phyloP scores from a whole-genome alignment of 2,329 filamentous ascomycete genomes.

The Thermothelomyces thermophilus region DNA sequence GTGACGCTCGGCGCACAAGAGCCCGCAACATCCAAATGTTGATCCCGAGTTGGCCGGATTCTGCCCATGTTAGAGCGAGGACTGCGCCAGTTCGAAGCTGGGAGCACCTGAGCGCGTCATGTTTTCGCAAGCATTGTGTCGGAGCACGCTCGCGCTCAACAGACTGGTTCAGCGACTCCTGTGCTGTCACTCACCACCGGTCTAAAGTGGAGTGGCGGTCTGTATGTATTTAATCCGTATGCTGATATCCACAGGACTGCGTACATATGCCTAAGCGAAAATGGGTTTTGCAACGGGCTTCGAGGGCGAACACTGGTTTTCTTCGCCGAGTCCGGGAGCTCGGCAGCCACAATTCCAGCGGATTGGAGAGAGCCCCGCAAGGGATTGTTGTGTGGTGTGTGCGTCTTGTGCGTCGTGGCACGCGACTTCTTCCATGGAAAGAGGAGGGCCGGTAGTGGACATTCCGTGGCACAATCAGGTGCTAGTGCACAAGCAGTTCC shows the following conservation, averaged over 20 bases:
- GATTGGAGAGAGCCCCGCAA: background rate
- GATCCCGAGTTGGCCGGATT: background rate
- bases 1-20: background rate
- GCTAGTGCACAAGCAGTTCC: no score
- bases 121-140: no score
- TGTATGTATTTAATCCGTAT: no score
- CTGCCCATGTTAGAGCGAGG: conserved; percentile 6
- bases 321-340: background rate
- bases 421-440: background rate
- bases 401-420: no score
- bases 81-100: background rate
- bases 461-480: background rate
- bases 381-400: background rate
- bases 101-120: background rate
- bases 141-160: no score
- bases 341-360: background rate
- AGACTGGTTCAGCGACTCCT: no score
- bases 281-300: no score
- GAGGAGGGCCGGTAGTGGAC: background rate
- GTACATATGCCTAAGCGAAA: no score
- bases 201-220: no score
- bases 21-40: background rate
- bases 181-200: no score
- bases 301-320: background rate
- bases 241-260: no score